Percentiles rank a stretch among this genome's conserved stretches.
phyloP scores from a whole-genome alignment of 345 rosid species.

The Pugionium cornutum region DNA sequence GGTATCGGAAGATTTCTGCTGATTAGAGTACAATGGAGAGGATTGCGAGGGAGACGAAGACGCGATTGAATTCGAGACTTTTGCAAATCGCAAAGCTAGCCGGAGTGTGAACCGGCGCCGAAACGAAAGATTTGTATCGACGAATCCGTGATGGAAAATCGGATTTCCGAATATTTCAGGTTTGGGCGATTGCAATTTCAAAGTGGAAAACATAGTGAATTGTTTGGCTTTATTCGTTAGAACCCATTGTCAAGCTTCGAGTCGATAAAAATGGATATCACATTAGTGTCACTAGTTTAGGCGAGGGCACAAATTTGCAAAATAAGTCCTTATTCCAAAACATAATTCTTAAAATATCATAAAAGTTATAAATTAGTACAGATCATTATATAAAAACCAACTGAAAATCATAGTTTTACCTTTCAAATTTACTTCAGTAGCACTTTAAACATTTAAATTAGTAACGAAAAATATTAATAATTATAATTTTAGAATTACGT shows the following conservation, averaged over 20 bases:
- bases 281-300: neutral
- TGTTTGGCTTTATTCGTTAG: conserved; percentile 21
- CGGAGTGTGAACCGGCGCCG: conserved; percentile 38
- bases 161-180: conserved; percentile 15
- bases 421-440: no score
- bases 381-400: no score
- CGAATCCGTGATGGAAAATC: conserved; percentile 2
- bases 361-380: no score
- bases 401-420: no score
- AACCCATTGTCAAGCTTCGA: conserved; percentile 26
- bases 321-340: neutral
- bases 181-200: conserved; percentile 35
- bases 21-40: conserved; percentile 19
- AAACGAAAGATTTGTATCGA: neutral
- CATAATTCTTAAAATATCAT: no score
- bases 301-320: neutral
- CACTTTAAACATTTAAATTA: no score
- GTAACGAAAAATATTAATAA: no score
- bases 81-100: conserved; percentile 35
- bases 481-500: no score
- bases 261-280: conserved; percentile 28
- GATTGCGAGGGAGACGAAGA: conserved; percentile 20
- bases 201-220: conserved; percentile 38
- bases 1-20: conserved; percentile 34
- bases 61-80: conserved; percentile 18